Conservation (phyloP, 257 asterid species). For the Penstemon davidsonii region DNA sequence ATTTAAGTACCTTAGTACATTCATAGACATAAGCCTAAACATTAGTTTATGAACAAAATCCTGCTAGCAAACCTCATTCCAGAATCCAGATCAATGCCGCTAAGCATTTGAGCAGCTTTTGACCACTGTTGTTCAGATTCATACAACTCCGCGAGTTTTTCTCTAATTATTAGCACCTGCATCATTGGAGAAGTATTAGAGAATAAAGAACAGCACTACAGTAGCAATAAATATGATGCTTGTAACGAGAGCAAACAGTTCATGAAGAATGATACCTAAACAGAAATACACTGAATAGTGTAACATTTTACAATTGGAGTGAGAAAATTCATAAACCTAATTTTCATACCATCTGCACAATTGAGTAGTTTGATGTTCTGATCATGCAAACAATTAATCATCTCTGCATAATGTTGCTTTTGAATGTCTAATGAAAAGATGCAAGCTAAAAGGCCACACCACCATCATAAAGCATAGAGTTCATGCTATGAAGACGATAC, state of each 20-base stretch:
- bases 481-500: slow-evolving; percentile 3
- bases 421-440: not conserved
- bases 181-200: slow-evolving; percentile 16
- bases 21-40: slow-evolving; percentile 10
- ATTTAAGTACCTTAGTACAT: slow-evolving; percentile 15
- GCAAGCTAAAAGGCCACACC: slow-evolving; percentile 1
- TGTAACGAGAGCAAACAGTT: slow-evolving; percentile 8
- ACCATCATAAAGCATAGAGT: slow-evolving; percentile 5
- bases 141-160: slow-evolving; percentile 86
- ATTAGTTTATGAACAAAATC: slow-evolving; percentile 12
- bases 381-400: not conserved
- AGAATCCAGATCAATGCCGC: slow-evolving; percentile 98
- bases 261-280: not conserved
- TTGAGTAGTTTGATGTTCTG: not conserved
- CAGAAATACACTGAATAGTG: not conserved
- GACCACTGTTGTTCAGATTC: slow-evolving; percentile 98
- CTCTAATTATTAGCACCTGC: slow-evolving; percentile 90
- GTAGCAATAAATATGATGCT: slow-evolving; percentile 1
- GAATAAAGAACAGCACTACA: slow-evolving; percentile 15
- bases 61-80: slow-evolving; percentile 78
- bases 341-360: not conserved
- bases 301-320: too few relatives aligned
- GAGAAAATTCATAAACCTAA: too few relatives aligned
- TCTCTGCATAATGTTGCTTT: slow-evolving; percentile 3
- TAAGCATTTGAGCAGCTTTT: slow-evolving; percentile 97